Conservation (phyloP, 345 rosid genomes). For the Rhizophora mangle region DNA sequence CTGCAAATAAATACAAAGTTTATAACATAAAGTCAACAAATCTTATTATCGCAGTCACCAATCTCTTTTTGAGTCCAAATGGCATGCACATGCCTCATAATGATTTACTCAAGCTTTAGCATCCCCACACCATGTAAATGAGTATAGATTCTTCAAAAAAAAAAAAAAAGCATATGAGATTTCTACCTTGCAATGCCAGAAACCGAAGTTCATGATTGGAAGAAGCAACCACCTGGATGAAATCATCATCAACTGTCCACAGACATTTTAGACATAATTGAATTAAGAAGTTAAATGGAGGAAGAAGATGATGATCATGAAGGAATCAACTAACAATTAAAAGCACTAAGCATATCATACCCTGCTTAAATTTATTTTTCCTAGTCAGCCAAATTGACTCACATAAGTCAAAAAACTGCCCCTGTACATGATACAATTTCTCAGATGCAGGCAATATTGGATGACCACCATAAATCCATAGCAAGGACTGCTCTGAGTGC, state of each 20-base stretch:
- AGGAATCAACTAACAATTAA: not conserved
- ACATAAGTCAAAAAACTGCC: conserved; percentile 50
- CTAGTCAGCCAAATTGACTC: conserved; percentile 58
- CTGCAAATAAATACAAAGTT: too few species aligned
- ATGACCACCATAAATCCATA: conserved; percentile 93
- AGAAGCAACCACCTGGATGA: conserved; percentile 42
- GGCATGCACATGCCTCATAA: too few species aligned
- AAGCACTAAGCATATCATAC: conserved; percentile 34
- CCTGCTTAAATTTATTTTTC: conserved; percentile 35
- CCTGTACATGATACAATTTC: conserved; percentile 50
- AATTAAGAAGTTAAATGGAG: conserved; percentile 1
- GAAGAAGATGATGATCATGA: not conserved
- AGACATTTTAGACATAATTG: conserved; percentile 15
- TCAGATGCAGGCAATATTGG: conserved; percentile 65
- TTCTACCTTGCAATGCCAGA: conserved; percentile 74
- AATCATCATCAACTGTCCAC: conserved; percentile 40
- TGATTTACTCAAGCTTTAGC: too few species aligned
- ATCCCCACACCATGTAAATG: not conserved
- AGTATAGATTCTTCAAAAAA: not conserved
- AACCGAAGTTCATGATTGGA: conserved; percentile 52
- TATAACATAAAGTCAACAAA: too few species aligned
- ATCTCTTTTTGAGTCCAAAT: too few species aligned
- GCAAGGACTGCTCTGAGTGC: conserved; percentile 58
- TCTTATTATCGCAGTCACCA: too few species aligned
- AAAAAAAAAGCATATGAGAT: not conserved